phyloP scores from a whole-genome alignment of 2,329 filamentous ascomycete genomes.

The Drechslerella coelobrocha region DNA sequence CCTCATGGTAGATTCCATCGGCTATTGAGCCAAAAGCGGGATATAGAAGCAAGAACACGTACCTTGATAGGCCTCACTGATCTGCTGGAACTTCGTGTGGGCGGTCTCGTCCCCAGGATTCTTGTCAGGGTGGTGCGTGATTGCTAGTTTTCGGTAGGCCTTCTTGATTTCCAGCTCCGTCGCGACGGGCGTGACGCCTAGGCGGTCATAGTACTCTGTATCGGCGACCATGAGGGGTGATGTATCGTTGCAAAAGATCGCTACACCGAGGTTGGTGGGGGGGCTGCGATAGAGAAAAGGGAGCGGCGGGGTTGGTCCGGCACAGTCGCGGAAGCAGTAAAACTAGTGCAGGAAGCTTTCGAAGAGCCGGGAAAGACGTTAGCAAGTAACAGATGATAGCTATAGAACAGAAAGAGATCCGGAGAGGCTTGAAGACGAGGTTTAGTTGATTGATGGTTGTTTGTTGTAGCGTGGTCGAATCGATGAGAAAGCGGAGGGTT shows the following conservation, averaged over 20 bases:
- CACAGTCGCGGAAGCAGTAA: neutral
- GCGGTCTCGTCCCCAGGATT: constrained; percentile 95
- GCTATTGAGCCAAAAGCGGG: constrained; percentile 57
- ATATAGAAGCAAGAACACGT: no score
- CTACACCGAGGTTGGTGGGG: neutral
- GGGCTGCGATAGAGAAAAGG: constrained; percentile 18
- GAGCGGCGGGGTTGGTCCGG: neutral
- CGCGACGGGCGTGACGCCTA: constrained; percentile 83
- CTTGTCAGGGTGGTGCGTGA: constrained; percentile 84
- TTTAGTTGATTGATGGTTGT: neutral
- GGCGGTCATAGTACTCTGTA: constrained; percentile 78
- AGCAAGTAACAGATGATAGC: neutral
- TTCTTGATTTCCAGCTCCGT: constrained; percentile 95
- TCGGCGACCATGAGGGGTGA: constrained; percentile 78
- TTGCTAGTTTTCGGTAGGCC: constrained; percentile 91
- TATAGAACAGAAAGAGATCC: neutral
- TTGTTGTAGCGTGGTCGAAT: neutral
- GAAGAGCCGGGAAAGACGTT: neutral
- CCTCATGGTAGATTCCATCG: neutral
- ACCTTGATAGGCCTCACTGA: constrained; percentile 72
- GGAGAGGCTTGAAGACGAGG: neutral
- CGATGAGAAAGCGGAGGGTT: constrained; percentile 5
- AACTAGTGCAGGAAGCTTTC: neutral
- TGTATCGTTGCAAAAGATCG: neutral
- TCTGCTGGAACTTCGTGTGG: constrained; percentile 79